Conservation (phyloP, 1,139 yeast genomes). For the Spathaspora sp. region DNA sequence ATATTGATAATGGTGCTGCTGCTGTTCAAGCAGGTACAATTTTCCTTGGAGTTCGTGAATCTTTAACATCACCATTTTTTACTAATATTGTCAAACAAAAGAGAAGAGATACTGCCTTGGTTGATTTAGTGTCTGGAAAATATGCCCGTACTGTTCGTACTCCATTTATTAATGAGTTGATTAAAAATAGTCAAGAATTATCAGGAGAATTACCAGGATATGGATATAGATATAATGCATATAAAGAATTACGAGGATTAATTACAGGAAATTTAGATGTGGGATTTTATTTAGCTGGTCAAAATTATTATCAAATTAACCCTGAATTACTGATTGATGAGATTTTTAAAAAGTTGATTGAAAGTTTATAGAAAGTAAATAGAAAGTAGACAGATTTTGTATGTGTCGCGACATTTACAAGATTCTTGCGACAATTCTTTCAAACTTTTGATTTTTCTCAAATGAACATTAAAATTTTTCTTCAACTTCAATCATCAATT, state of each 20-base stretch:
- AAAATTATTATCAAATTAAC: constrained; percentile 24
- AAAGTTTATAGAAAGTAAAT: not conserved
- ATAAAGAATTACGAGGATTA: constrained; percentile 21
- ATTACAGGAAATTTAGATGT: constrained; percentile 15
- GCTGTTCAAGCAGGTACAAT: constrained; percentile 50
- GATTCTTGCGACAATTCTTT: not conserved
- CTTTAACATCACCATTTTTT: constrained; percentile 22
- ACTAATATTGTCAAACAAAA: constrained; percentile 5
- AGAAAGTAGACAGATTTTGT: not conserved
- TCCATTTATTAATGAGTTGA: constrained; percentile 23
- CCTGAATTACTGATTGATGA: constrained; percentile 12
- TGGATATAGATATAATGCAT: constrained; percentile 36
- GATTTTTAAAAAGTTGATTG: constrained; percentile 15
- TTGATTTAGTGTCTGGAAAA: constrained; percentile 37
- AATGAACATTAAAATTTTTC: not conserved
- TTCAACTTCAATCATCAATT: not conserved
- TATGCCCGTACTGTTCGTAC: constrained; percentile 38
- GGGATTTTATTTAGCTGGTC: constrained; percentile 37
- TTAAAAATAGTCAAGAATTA: constrained; percentile 5
- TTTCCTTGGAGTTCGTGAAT: constrained; percentile 38
- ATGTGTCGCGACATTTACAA: not conserved
- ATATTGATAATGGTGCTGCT: constrained; percentile 37
- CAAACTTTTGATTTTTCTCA: not conserved
- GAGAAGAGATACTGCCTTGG: constrained; percentile 29
- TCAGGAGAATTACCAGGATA: constrained; percentile 29